These are phyloP conservation scores for Tricholoma bakamatsutake DNA, from an alignment of 768 basidiomycete genomes.

Conservation along the genomic window DNA sequence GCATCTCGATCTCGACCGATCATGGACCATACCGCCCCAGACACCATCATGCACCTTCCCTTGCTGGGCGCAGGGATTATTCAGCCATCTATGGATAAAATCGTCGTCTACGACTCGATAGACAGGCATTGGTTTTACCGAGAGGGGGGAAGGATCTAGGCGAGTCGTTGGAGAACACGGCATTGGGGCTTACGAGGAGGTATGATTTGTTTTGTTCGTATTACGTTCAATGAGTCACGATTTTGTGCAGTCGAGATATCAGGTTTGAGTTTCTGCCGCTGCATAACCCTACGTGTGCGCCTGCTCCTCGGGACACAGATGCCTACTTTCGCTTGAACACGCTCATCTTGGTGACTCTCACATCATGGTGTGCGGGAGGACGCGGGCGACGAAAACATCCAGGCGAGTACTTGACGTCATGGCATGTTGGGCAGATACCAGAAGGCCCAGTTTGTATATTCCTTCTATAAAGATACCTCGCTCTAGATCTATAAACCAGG, in stretches of 20 bases:
- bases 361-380: conserved; percentile 5
- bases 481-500: conserved; percentile 37
- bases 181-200: conserved; percentile 65
- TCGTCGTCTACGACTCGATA: conserved; percentile 42
- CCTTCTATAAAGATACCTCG: neutral
- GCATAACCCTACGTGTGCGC: conserved; percentile 9
- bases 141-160: conserved; percentile 62
- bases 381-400: conserved; percentile 3
- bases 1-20: neutral
- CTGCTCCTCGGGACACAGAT: conserved; percentile 7
- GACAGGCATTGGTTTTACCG: conserved; percentile 51
- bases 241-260: conserved; percentile 13
- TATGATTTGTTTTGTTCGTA: conserved; percentile 13
- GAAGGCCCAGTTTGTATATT: conserved; percentile 38
- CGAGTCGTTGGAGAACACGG: conserved; percentile 54
- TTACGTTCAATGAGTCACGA: neutral
- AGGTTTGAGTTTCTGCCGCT: conserved; percentile 13
- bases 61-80: conserved; percentile 59
- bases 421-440: conserved; percentile 18
- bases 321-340: conserved; percentile 4
- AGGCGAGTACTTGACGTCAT: conserved; percentile 17
- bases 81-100: conserved; percentile 47
- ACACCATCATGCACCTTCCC: too few relatives aligned
- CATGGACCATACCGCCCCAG: neutral
- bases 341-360: conserved; percentile 10